A percentile compares a stretch with the other conserved stretches of the same genome.
These are phyloP conservation scores for Trypanosoma congolense DNA, from an alignment of 208 protist species.

Conservation along the genomic window DNA sequence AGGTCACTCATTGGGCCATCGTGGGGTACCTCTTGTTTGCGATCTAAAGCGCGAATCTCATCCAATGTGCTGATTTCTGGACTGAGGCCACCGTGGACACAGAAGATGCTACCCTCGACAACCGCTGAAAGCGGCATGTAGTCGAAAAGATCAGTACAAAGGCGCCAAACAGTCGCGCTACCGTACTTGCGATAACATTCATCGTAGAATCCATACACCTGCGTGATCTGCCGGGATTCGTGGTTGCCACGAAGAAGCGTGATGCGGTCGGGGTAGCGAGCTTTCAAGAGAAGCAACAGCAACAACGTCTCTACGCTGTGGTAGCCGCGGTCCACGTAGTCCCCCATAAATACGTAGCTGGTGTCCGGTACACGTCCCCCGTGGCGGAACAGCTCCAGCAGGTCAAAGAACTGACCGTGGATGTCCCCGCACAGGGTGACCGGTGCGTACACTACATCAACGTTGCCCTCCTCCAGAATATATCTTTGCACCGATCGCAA, in stretches of 20 bases:
- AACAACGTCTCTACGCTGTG: slow-evolving; percentile 92
- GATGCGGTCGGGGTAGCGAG: slow-evolving; percentile 91
- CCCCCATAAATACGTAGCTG: slow-evolving; percentile 90
- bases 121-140: slow-evolving; percentile 92
- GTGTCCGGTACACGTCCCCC: slow-evolving; percentile 86
- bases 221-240: slow-evolving; percentile 23
- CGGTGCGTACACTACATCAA: slow-evolving; percentile 93
- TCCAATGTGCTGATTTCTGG: slow-evolving; percentile 80
- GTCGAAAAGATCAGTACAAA: slow-evolving; percentile 90
- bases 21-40: slow-evolving; percentile 89
- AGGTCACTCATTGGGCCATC: slow-evolving; percentile 88
- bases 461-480: slow-evolving; percentile 93
- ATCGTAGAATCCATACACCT: slow-evolving; percentile 96
- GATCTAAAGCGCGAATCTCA: slow-evolving; percentile 81
- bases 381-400: slow-evolving; percentile 96
- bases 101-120: slow-evolving; percentile 89
- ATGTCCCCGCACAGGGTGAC: slow-evolving; percentile 99
- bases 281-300: slow-evolving; percentile 91
- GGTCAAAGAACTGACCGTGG: slow-evolving; percentile 99
- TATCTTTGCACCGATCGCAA: slow-evolving; percentile 86
- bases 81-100: slow-evolving; percentile 92
- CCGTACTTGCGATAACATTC: slow-evolving; percentile 94
- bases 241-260: slow-evolving; percentile 71
- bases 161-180: slow-evolving; percentile 83
- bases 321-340: slow-evolving; percentile 47